Percentiles rank a stretch among this genome's conserved stretches.
Evolutionary conservation across 2,329 filamentous ascomycete genomes (phyloP).

Genomic region (Aspergillus brunneoviolaceus): DNA sequence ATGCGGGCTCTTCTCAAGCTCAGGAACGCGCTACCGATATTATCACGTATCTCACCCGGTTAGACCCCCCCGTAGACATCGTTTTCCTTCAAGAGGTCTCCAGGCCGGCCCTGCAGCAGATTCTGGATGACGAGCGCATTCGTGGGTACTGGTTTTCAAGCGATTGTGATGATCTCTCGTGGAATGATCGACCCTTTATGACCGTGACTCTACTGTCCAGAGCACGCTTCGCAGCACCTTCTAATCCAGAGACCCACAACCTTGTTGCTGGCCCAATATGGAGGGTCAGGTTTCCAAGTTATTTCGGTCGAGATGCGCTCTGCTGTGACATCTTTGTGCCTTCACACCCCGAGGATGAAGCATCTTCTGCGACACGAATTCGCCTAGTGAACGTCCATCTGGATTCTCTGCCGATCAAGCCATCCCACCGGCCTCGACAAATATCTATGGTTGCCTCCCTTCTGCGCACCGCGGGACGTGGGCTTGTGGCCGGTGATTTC

Average conservation of each 20-base stretch:
- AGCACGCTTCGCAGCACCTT: no score
- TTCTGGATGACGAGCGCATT: slow-evolving; percentile 11
- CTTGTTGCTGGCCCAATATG: background rate
- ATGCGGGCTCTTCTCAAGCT: slow-evolving; percentile 2
- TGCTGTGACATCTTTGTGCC: slow-evolving; percentile 3
- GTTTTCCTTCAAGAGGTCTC: slow-evolving; percentile 18
- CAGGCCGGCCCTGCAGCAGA: slow-evolving; percentile 9
- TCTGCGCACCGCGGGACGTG: background rate
- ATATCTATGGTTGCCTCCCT: slow-evolving; percentile 6
- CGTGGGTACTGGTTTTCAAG: slow-evolving; percentile 11
- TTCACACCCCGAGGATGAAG: background rate
- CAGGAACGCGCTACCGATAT: slow-evolving; percentile 13
- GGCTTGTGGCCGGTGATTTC: slow-evolving; percentile 2
- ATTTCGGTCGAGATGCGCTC: slow-evolving; percentile 3
- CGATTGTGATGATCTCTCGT: no score
- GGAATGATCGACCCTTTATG: no score
- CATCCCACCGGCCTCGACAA: slow-evolving; percentile 2
- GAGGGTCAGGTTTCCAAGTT: slow-evolving; percentile 2
- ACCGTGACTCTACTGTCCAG: no score
- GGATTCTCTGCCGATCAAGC: slow-evolving; percentile 1
- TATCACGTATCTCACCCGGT: slow-evolving; percentile 6
- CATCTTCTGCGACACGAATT: background rate
- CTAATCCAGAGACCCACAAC: no score
- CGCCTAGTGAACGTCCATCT: slow-evolving; percentile 2
- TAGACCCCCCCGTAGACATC: slow-evolving; percentile 5